These are phyloP conservation scores for Verbascum thapsus DNA, from an alignment of 257 asterid species.

Conservation along the genomic window DNA sequence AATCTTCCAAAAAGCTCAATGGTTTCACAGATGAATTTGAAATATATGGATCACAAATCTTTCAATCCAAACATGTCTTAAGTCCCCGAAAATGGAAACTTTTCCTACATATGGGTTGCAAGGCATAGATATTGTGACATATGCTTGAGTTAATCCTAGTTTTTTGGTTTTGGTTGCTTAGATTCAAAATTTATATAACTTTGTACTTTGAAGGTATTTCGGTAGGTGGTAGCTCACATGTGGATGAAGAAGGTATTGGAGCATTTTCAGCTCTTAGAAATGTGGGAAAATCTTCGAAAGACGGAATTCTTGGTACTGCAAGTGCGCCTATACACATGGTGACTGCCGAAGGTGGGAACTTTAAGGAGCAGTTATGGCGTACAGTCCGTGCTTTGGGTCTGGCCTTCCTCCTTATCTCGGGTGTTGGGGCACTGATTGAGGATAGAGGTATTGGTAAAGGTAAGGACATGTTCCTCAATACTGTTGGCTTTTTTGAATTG, in stretches of 20 bases:
- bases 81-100: no score
- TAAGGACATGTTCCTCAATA: constrained; percentile 27
- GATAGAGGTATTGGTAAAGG: constrained; percentile 93
- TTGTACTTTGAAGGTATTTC: constrained; percentile 43
- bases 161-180: constrained; percentile 4
- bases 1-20: no score
- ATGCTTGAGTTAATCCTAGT: not conserved
- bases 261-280: constrained; percentile 71
- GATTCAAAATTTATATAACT: constrained; percentile 12
- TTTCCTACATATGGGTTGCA: no score
- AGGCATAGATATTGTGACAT: no score
- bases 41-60: no score
- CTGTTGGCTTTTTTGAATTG: constrained; percentile 13
- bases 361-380: constrained; percentile 92
- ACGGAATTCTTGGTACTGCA: constrained; percentile 80
- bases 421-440: constrained; percentile 83
- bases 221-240: constrained; percentile 47
- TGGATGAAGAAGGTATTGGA: constrained; percentile 60
- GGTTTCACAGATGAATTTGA: no score
- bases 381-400: constrained; percentile 81
- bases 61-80: no score
- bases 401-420: constrained; percentile 79
- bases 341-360: constrained; percentile 77
- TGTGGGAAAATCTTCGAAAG: constrained; percentile 72
- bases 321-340: constrained; percentile 93